A percentile compares a stretch with the other conserved stretches of the same genome.
phyloP scores from a whole-genome alignment of 1,284 basidiomycete genomes.

The Puccinia coronata region DNA sequence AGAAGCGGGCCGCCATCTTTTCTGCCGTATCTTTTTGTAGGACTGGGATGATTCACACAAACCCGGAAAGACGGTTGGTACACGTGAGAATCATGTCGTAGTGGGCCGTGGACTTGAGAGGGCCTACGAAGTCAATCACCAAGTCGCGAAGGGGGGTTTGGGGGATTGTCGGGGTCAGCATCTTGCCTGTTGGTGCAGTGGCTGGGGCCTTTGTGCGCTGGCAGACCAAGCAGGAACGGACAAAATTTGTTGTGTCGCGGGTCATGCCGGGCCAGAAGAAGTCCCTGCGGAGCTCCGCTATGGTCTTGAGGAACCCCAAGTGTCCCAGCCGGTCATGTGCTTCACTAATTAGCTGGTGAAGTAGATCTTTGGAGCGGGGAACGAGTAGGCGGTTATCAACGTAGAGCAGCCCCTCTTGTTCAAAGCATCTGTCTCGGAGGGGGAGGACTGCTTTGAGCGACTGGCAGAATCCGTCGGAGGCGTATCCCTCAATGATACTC shows the following conservation, averaged over 20 bases:
- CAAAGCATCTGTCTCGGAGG: background rate
- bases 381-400: slow-evolving; percentile 57
- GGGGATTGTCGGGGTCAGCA: slow-evolving; percentile 37
- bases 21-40: background rate
- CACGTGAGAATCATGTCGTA: background rate
- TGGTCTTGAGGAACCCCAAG: slow-evolving; percentile 60
- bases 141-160: slow-evolving; percentile 30
- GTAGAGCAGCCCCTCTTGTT: slow-evolving; percentile 56
- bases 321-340: slow-evolving; percentile 59
- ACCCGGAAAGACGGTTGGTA: background rate
- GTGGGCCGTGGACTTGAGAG: background rate
- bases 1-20: background rate
- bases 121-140: slow-evolving; percentile 12
- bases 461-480: slow-evolving; percentile 55
- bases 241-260: background rate
- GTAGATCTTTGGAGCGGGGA: slow-evolving; percentile 53
- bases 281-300: slow-evolving; percentile 54
- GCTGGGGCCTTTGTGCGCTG: slow-evolving; percentile 49
- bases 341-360: slow-evolving; percentile 55
- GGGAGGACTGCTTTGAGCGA: slow-evolving; percentile 52
- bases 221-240: slow-evolving; percentile 36
- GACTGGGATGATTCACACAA: background rate
- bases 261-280: slow-evolving; percentile 62
- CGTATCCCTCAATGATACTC: slow-evolving; percentile 58
- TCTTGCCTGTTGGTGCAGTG: slow-evolving; percentile 3